Evolutionary conservation across 1,284 basidiomycete species (phyloP), one percentile per base, ranked within the genome.

Genomic region (Naganishia cerealis): DNA sequence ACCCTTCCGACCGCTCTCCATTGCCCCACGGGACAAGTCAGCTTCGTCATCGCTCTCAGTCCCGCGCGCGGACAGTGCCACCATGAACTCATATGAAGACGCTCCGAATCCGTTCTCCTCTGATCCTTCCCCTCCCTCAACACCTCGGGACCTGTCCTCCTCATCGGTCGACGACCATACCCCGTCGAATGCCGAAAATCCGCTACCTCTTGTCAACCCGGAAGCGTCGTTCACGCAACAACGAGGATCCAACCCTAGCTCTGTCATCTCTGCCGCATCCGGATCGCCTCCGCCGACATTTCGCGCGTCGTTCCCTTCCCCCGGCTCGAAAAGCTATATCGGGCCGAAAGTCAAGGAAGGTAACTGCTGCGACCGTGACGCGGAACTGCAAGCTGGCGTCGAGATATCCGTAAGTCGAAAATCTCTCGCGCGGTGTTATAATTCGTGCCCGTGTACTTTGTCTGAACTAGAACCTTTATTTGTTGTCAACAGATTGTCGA

Each of bases 401-500:
- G 77, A 80, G 68, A 77, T 81, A 53, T 71, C 72, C 68, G 67
- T 65, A 43, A 50, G 52, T 68, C 1, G 9, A 15, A 16, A 33
- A 33, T 33, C 6, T 33, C 29, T 33, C 6, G 29, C 29, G 8
- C 9, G 26, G 6, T 18, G 62, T 21, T 24, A 38, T 43, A 38
- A 15, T 3, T 39, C 16, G 13, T 43, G 24, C 48, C 38, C 21
- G 16, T 58, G 21, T 15, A 12, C 50, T 21, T 57, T 33, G 24
- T 29, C 15, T 39, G 29, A 33, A 33, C 29, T 33, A 33, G 29
- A 2, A 2, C 29, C 29, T 33, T n/a, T 50, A 24, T 21, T n/a
- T 24, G n/a, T 46, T 39, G 10, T 63, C 7, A 5, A 4, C 29
- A 92, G 92, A 95, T 98, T 74, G 85, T 88, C 55, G 95, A 99